Evolutionary conservation across 805 yeast species (phyloP), one percentile per base, ranked within the genome.

Genomic region (Monosporozyma siamensis): DNA sequence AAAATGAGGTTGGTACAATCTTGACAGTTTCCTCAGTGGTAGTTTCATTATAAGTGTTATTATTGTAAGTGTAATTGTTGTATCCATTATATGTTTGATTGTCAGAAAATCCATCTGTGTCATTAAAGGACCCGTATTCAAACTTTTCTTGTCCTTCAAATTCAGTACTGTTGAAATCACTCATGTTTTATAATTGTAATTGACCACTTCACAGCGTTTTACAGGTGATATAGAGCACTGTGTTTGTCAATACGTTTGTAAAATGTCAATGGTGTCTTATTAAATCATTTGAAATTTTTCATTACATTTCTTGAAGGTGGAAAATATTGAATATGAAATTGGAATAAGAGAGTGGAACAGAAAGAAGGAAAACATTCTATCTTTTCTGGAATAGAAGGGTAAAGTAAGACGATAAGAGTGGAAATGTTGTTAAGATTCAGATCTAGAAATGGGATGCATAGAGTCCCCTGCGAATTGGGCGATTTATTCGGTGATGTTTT

Each of bases 381-480:
- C n/a, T n/a, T n/a, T n/a, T n/a, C n/a, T n/a, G n/a, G n/a, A n/a
- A n/a, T n/a, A n/a, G n/a, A n/a, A n/a, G n/a, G n/a, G n/a, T n/a
- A n/a, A n/a, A n/a, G n/a, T n/a, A n/a, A n/a, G n/a, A n/a, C n/a
- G n/a, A n/a, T n/a, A n/a, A n/a, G n/a, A n/a, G n/a, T n/a, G n/a
- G n/a, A 18, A 4, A 62, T 63, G 87, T 75, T 89, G 51, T 65
- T 83, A 18, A 70, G 98, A 55, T 86, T 92, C 63, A 74, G 95
- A 55, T 71, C 92, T 23, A 85, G 77, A 54, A 83, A 84, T 51
- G 97, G 97, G 7, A 81, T 78, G 74, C 77, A 76, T 58, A 73
- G 97, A 42, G 72, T 84, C 27, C 58, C 66, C 21, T 76, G 74
- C 23, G 76, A 75, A 21, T 63, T 67, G 3, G 38, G 52, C 1